Conservation (phyloP, 2,329 filamentous ascomycete species). For the Cytospora piceicola region DNA sequence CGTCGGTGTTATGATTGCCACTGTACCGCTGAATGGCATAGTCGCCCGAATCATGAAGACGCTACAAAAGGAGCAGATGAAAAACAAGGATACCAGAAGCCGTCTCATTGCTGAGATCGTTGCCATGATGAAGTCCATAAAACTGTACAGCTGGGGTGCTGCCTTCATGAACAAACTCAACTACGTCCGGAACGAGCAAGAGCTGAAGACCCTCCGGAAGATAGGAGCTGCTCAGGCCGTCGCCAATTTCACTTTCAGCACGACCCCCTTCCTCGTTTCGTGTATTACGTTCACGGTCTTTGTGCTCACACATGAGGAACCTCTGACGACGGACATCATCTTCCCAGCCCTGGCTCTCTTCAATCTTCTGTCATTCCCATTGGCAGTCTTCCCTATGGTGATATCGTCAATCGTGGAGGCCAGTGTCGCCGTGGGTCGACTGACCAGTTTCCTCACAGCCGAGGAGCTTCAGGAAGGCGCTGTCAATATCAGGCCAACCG, state of each 20-base stretch:
- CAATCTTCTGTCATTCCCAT: conserved; percentile 93
- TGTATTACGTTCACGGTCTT: conserved; percentile 96
- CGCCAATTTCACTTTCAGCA: conserved; percentile 98
- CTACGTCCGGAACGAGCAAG: conserved; percentile 91
- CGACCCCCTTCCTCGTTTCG: conserved; percentile 95
- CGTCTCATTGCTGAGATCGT: conserved; percentile 95
- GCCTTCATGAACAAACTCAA: conserved; percentile 98
- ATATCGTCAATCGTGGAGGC: conserved; percentile 96
- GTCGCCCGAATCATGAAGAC: conserved; percentile 94
- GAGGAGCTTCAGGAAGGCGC: conserved; percentile 91
- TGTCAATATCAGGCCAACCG: conserved; percentile 69
- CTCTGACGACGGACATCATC: conserved; percentile 90
- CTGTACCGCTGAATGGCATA: conserved; percentile 94
- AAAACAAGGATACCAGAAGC: conserved; percentile 95
- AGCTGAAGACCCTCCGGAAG: conserved; percentile 92
- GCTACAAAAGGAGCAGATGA: conserved; percentile 96
- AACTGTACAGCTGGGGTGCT: conserved; percentile 95
- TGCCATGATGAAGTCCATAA: conserved; percentile 99
- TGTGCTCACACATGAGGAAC: conserved; percentile 78
- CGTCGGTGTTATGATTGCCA: conserved; percentile 91
- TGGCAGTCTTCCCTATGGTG: conserved; percentile 95
- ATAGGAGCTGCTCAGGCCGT: conserved; percentile 93
- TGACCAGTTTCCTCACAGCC: conserved; percentile 82
- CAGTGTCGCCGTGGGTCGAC: conserved; percentile 83
- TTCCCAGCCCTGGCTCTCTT: conserved; percentile 94